Conservation (phyloP, 306 rosid genomes). For the Ormosia semicastrata region DNA sequence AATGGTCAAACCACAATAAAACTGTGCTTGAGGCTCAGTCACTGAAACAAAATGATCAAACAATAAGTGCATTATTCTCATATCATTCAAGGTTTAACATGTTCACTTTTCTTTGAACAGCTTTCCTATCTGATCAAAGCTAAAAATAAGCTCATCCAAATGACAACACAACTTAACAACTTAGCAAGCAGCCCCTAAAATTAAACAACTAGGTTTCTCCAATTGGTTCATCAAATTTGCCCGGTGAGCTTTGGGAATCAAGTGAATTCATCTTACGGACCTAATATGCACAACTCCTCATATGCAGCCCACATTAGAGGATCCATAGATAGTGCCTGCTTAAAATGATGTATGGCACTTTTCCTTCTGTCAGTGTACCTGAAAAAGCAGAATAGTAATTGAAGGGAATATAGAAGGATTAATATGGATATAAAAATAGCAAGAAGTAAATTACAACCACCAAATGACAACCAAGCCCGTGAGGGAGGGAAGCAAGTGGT, state of each 20-base stretch:
- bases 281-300: conserved; percentile 90
- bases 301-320: conserved; percentile 80
- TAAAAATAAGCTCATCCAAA: background rate
- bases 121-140: background rate
- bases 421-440: background rate
- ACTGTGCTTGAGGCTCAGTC: background rate
- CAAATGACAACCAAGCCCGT: conserved; percentile 12
- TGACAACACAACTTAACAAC: background rate
- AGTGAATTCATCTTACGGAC: conserved; percentile 46
- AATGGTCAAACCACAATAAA: conserved; percentile 2
- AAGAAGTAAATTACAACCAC: conserved; percentile 7
- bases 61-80: background rate
- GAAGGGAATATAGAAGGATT: background rate
- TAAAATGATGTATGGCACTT: conserved; percentile 47
- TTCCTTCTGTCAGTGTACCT: conserved; percentile 53
- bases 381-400: conserved; percentile 19
- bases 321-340: conserved; percentile 47
- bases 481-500: background rate
- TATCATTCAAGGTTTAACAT: background rate
- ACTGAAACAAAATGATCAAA: background rate
- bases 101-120: background rate
- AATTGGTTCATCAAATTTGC: background rate
- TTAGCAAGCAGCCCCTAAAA: background rate
- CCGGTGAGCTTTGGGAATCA: background rate
- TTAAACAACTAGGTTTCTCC: background rate